Base-by-base conservation (phyloP, 495 filamentous ascomycete species). In the Parathielavia appendiculata region DNA sequence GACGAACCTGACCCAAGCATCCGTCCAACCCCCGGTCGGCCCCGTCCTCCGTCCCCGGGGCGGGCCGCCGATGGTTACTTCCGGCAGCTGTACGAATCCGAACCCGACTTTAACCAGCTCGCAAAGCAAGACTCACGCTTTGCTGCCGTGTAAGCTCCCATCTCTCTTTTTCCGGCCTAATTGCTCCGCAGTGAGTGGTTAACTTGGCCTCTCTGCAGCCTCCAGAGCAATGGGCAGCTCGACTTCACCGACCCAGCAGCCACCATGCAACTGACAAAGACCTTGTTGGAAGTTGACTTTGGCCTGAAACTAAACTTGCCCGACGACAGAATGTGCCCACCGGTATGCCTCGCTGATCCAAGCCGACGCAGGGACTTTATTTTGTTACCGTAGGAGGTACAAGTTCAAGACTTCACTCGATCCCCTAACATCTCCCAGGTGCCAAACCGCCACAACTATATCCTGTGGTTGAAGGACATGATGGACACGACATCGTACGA, bases 391-490 rank as follows among this genome's bases (percentile, higher is more conserved):
- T n/a, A n/a, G n/a, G n/a, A n/a, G n/a, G n/a, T n/a, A n/a, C n/a
- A n/a, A n/a, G n/a, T n/a, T n/a, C n/a, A n/a, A 39, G 26, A 51
- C 17, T 14, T 1, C 32, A 52, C 17, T 23, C 13, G 32, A 2
- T 1, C 13, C 2, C n/a, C 35, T 20, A 26, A 49, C 40, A 52
- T 45, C 39, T 40, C 43, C 9, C 51, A 87, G 85, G 79, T 92
- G 4, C 86, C 88, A 7, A 92, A 90, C 55, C 79, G 88, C 64
- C 81, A 92, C 57, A 95, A 95, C 63, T 98, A 98, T 66, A 84
- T 97, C 51, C 74, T 91, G 6, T 97, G 91, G 91, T 75, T 97
- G 5, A 89, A 96, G 67, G 83, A 83, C 22, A 78, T 98, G 0
- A 73, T 98, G 34, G 91, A 96, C 62, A 87, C 86, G 0, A 90